Base-by-base conservation (phyloP, 495 filamentous ascomycete species). In the Aspergillus cristatus region DNA sequence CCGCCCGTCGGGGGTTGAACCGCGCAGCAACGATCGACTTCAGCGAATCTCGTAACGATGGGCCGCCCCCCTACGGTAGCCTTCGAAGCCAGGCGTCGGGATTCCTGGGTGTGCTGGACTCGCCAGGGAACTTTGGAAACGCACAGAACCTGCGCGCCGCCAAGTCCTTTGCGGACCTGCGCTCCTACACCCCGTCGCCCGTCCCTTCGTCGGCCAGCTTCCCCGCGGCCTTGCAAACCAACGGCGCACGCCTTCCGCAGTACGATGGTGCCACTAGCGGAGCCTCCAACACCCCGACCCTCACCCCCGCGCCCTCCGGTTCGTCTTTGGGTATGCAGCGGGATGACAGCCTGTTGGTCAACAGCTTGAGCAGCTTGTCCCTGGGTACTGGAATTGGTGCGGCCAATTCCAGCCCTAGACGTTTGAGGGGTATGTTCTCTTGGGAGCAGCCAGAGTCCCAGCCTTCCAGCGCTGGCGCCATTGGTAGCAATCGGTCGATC, bases 11-110 rank as follows among this genome's bases (percentile, higher is more conserved):
- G 22, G 82, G 77, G 11, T 68, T 98, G 24, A 91, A 88, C 66
- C 84, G 91, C 18, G 88, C 91, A 14, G 93, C 91, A 22, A 98
- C 91, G n/a, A 94, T 93, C 49, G 90, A 97, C 62, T 98, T 98
- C 63, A 87, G 84, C 48, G 91, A 96, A 55, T 79, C 85, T 25
- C 82, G 89, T 6, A 79, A 72, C 16, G 75, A 75, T 32, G 79
- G 81, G 14, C 69, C 70, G 25, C 72, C 75, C 31, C 70, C 83
- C 46, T 86, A 82, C 56, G 78, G 76, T 48, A 78, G 84, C 1
- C 68, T 93, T 32, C 82, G 86, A 28, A 72, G 83, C 32, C 85
- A 90, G 47, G 74, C 74, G 24, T 75, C 79, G 20, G 81, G 80
- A 30, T 81, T 89, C 32, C 69, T 97, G 29, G 86, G 88, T 30